These are phyloP conservation scores for Jacaranda copaia DNA, from an alignment of 257 asterid genomes.

Conservation along the genomic window DNA sequence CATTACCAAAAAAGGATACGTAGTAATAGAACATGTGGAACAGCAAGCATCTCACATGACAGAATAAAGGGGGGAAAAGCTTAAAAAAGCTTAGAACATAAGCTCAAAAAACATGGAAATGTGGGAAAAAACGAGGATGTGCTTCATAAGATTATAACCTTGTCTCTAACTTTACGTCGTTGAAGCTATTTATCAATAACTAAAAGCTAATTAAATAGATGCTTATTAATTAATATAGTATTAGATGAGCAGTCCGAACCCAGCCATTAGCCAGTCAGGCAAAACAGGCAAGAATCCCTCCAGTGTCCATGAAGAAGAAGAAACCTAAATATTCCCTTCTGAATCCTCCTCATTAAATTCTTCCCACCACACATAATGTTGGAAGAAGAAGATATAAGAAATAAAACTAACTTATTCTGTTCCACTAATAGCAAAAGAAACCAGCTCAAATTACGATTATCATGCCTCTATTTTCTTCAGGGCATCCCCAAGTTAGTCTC, in stretches of 20 bases:
- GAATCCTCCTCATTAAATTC: conserved; percentile 48
- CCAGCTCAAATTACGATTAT: conserved; percentile 19
- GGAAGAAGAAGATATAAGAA: conserved; percentile 11
- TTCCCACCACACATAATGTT: background rate
- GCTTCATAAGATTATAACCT: background rate
- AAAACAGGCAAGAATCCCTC: conserved; percentile 35
- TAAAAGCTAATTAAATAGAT: background rate
- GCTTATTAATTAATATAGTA: background rate
- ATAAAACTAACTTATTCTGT: background rate
- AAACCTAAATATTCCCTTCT: conserved; percentile 74
- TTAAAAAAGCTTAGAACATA: conserved; percentile 20
- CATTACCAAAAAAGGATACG: background rate
- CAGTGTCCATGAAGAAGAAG: conserved; percentile 66
- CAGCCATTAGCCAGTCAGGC: conserved; percentile 22
- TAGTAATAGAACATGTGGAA: background rate
- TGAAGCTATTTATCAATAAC: conserved; percentile 35
- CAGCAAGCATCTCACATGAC: conserved; percentile 16
- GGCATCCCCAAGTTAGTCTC: conserved; percentile 39
- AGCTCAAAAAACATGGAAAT: background rate
- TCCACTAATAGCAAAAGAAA: background rate
- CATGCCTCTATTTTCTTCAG: conserved; percentile 60
- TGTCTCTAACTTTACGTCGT: conserved; percentile 25
- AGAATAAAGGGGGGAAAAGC: conserved; percentile 33
- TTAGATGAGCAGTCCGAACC: conserved; percentile 33
- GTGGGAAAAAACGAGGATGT: background rate